These are phyloP conservation scores for Secale cereale DNA, from an alignment of 176 grass and related monocot genomes.

Conservation along the genomic window DNA sequence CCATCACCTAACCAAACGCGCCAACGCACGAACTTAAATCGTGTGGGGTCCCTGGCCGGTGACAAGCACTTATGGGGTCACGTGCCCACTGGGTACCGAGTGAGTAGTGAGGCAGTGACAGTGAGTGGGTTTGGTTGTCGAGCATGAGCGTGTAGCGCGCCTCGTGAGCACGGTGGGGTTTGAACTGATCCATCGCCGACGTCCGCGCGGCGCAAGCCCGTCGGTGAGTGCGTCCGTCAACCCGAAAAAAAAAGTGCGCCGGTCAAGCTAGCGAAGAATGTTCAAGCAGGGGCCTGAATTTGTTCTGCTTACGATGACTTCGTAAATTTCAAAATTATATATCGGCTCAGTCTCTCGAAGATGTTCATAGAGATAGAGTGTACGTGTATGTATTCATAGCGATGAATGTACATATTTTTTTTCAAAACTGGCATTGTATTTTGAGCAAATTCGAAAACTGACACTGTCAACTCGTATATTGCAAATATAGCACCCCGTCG, in stretches of 20 bases:
- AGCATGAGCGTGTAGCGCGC: not conserved
- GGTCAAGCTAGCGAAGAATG: not conserved
- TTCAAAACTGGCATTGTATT: too few species aligned
- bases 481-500: too few species aligned
- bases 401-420: too few species aligned
- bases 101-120: not conserved
- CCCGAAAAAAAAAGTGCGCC: not conserved
- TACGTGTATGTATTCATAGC: too few species aligned
- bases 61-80: slow-evolving; percentile 1
- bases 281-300: too few species aligned
- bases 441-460: too few species aligned
- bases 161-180: not conserved
- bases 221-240: not conserved
- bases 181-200: not conserved
- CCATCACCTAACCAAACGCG: not conserved
- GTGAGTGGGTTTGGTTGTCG: not conserved
- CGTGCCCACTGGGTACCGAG: not conserved
- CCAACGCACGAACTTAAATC: not conserved
- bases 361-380: too few species aligned
- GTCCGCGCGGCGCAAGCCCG: not conserved
- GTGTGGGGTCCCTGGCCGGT: not conserved
- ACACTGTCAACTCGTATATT: too few species aligned
- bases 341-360: too few species aligned
- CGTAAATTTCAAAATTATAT: too few species aligned
- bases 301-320: too few species aligned